Conservation (phyloP, 345 rosid genomes). For the Moringa oleifera region DNA sequence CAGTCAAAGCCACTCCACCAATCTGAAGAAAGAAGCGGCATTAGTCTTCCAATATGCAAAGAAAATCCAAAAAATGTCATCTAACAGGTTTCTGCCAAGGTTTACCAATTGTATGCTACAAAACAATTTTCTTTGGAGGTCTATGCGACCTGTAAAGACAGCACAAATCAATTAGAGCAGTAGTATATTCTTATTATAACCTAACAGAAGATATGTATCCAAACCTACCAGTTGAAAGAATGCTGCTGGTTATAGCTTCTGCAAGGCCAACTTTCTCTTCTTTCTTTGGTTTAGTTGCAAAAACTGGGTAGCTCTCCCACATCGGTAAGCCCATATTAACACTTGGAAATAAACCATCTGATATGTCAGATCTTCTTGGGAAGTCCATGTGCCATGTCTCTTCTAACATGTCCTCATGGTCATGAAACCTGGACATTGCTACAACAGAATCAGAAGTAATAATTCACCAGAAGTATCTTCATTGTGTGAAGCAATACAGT, state of each 20-base stretch:
- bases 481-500: slow-evolving; percentile 1
- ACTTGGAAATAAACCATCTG: slow-evolving; percentile 49
- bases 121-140: slow-evolving; percentile 81
- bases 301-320: slow-evolving; percentile 76
- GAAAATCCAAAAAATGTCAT: too few relatives aligned
- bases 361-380: slow-evolving; percentile 55
- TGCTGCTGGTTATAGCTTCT: slow-evolving; percentile 80
- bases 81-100: slow-evolving; percentile 7
- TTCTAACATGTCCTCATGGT: slow-evolving; percentile 88
- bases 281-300: slow-evolving; percentile 64
- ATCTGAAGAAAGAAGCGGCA: slow-evolving; percentile 36
- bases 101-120: slow-evolving; percentile 85
- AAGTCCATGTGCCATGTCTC: slow-evolving; percentile 84
- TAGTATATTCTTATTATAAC: background rate
- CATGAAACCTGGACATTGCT: slow-evolving; percentile 56
- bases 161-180: slow-evolving; percentile 10
- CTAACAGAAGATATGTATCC: background rate
- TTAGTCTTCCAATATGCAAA: background rate
- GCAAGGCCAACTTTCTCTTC: slow-evolving; percentile 98
- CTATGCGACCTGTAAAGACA: slow-evolving; percentile 67
- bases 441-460: background rate
- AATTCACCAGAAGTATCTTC: slow-evolving; percentile 8
- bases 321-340: slow-evolving; percentile 53
- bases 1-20: slow-evolving; percentile 89
- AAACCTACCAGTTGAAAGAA: slow-evolving; percentile 76